Evolutionary conservation across 495 filamentous ascomycete genomes (phyloP), one percentile per base, ranked within the genome.

Genomic region (Xylaria nigripes): DNA sequence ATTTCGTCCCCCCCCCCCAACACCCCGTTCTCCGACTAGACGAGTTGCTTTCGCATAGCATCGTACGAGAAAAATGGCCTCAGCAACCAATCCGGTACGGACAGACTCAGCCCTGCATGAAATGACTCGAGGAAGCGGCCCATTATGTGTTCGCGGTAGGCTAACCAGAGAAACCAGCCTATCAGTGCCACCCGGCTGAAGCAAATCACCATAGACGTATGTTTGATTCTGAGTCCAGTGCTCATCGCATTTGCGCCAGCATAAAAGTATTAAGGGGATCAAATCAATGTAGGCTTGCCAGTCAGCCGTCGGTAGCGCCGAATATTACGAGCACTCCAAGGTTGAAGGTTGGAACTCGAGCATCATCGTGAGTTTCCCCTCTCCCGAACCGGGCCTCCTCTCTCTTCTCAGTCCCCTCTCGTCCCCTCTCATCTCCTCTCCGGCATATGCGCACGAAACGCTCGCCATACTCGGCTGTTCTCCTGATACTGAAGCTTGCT

Each of bases 301-400:
- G 59, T 76, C 76, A 55, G 82, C 89, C 51, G 77, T 98, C 60
- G 78, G 80, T 46, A 76, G 72, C 57, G 80, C 78, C 44, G 79
- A 86, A 36, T 79, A 70, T 70, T 98, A 98, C 68, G 86, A 94
- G 47, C 93, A 96, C 68, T 65, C 81, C 48, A 79, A 81, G 51
- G 90, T 90, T 48, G 80, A 83, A 54, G 68, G 77, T 45, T 97
- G 94, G 94, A 98, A 97, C 72, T 82, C 82, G 19, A 70, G 76
- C 48, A 96, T 98, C 68, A 96, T 98, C 67, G 90, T 95, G 80
- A 60, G 82, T 73, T 47, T 61, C 29, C 41, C 13, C 41, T 27
- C 12, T 34, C 27, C 9, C 13, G 12, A 15, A 34, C 12, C 12
- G 32, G 6, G 32, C 13, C 36, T n/a, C 12, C 36, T 18, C 36